Conservation (phyloP, 169 alveolate genomes). For the Perkinsus olseni region DNA sequence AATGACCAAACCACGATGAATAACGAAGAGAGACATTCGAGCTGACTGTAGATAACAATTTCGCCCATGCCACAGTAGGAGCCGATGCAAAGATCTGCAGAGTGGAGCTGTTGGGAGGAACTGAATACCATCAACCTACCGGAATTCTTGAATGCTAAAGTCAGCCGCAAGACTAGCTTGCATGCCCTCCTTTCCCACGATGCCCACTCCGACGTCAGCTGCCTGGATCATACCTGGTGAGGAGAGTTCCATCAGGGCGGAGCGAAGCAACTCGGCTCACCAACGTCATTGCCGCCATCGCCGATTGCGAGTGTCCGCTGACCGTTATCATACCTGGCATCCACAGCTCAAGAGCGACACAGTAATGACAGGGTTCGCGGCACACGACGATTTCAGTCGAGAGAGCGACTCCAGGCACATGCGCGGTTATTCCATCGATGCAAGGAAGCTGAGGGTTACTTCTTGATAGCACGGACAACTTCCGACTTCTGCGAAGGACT, state of each 20-base stretch:
- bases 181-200: conserved; percentile 91
- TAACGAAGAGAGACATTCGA: conserved; percentile 82
- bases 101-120: no score
- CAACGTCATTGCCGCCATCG: conserved; percentile 99
- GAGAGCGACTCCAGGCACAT: no score
- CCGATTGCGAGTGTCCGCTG: conserved; percentile 90
- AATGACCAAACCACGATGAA: conserved; percentile 91
- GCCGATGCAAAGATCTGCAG: conserved; percentile 68
- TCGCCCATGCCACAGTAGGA: conserved; percentile 95
- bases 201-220: conserved; percentile 91
- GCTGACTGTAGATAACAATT: conserved; percentile 85
- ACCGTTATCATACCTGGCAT: conserved; percentile 7
- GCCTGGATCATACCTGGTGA: not conserved
- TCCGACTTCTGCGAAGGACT: conserved; percentile 96
- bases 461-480: conserved; percentile 68
- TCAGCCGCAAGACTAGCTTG: conserved; percentile 95
- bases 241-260: not conserved
- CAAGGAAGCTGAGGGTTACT: not conserved
- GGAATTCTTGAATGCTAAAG: conserved; percentile 84
- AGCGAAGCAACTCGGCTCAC: not conserved
- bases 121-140: not conserved
- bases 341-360: no score
- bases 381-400: no score
- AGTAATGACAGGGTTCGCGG: no score
- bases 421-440: no score